Evolutionary conservation across 805 yeast species (phyloP).

Genomic region (Metschnikowia aberdeeniae): DNA sequence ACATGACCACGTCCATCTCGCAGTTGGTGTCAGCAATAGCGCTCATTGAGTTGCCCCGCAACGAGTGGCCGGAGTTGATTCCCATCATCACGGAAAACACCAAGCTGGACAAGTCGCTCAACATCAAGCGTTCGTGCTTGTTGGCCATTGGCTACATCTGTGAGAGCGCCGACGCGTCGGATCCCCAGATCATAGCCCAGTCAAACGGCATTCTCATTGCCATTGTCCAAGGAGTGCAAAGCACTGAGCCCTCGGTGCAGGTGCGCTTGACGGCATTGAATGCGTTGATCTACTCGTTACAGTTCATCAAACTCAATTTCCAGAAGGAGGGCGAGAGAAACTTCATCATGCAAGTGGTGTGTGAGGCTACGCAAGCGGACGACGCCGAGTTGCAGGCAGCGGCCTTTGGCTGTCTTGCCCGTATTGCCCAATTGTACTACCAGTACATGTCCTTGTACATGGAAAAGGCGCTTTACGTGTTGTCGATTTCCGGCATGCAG

Average conservation of each 20-base stretch:
- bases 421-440: constrained; percentile 87
- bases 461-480: constrained; percentile 92
- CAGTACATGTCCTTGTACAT: constrained; percentile 87
- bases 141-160: constrained; percentile 93
- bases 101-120: constrained; percentile 66
- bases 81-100: constrained; percentile 83
- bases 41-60: constrained; percentile 85
- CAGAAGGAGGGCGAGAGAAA: constrained; percentile 93
- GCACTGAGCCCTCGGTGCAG: constrained; percentile 64
- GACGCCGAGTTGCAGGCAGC: constrained; percentile 83
- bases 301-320: constrained; percentile 83
- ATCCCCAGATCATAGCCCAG: constrained; percentile 73
- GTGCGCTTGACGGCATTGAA: constrained; percentile 89
- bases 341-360: constrained; percentile 96
- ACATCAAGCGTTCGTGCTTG: constrained; percentile 82
- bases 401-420: constrained; percentile 92
- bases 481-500: constrained; percentile 91
- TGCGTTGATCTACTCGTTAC: constrained; percentile 87
- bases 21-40: constrained; percentile 96
- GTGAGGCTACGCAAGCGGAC: constrained; percentile 95
- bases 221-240: constrained; percentile 93
- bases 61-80: constrained; percentile 86
- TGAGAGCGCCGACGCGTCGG: constrained; percentile 84
- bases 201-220: constrained; percentile 92
- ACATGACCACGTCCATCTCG: constrained; percentile 86